These are phyloP conservation scores for Boletus bicolor DNA, from an alignment of 768 basidiomycete species.

Conservation along the genomic window DNA sequence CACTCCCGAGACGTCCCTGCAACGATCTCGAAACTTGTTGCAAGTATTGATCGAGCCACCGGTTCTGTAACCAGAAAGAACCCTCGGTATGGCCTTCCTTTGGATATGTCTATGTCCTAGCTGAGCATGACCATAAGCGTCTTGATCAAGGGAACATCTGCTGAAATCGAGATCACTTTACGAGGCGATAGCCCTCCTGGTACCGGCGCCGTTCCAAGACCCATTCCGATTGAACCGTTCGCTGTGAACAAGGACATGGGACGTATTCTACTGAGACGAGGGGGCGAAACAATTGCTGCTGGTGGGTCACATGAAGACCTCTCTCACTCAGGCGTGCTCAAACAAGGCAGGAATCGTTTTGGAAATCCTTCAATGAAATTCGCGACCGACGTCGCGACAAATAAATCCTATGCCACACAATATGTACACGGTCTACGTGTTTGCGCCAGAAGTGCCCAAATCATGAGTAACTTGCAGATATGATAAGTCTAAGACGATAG, in stretches of 20 bases:
- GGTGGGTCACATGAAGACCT: slow-evolving; percentile 43
- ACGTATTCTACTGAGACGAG: slow-evolving; percentile 77
- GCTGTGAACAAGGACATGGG: slow-evolving; percentile 94
- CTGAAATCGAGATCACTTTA: slow-evolving; percentile 80
- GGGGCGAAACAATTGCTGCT: slow-evolving; percentile 92
- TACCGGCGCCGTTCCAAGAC: slow-evolving; percentile 41
- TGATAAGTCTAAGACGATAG: slow-evolving; percentile 21
- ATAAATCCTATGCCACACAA: background rate
- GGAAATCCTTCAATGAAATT: slow-evolving; percentile 34
- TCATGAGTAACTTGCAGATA: slow-evolving; percentile 13
- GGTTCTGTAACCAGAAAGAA: slow-evolving; percentile 72
- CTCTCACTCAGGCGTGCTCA: background rate
- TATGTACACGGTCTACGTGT: slow-evolving; percentile 22
- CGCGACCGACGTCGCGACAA: background rate
- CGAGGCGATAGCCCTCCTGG: slow-evolving; percentile 55
- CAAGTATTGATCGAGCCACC: slow-evolving; percentile 72
- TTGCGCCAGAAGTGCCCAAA: background rate
- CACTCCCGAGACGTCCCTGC: slow-evolving; percentile 93
- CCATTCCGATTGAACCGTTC: slow-evolving; percentile 87
- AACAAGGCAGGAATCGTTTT: slow-evolving; percentile 42
- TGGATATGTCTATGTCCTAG: background rate
- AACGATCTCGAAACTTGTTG: slow-evolving; percentile 75
- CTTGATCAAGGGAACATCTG: slow-evolving; percentile 78
- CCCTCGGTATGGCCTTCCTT: slow-evolving; percentile 56
- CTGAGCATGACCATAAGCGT: slow-evolving; percentile 49